Evolutionary conservation across 1,284 basidiomycete genomes (phyloP), one percentile per base, ranked within the genome.

Genomic region (Irpex sp.): DNA sequence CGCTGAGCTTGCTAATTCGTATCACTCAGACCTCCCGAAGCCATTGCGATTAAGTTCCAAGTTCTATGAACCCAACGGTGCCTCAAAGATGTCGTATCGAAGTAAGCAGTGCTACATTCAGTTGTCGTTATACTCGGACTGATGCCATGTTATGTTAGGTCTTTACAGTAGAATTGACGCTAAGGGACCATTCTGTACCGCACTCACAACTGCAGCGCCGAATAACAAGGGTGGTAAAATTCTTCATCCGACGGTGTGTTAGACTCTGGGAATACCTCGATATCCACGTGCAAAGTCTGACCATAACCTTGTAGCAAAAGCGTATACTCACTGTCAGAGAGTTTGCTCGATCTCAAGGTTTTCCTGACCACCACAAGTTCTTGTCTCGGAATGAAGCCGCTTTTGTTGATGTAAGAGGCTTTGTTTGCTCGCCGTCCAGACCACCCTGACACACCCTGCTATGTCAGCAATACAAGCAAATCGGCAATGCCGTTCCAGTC

Each of bases 401-500:
- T 23, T 64, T 82, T 1, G 65, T 73, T n/a, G 83, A 86, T 64
- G 87, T 88, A 66, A 60, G 82, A 74, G 39, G 19, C 10, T 52
- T 47, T 23, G 7, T 18, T 21, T 54, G 47, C 28, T 56, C 48
- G 54, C 19, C 18, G 10, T 51, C 8, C 21, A 35, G 10, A 33
- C 18, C 9, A 5, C 57, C 16, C 45, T 56, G 1, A 55, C 8
- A 35, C 5, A 18, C 10, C 14, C 10, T 28, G 12, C 8, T 9
- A 23, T 23, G 16, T 49, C 64, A 90, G 87, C 84, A 87, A 84
- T 73, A 82, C 58, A 76, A 79, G 45, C 88, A 90, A 67, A 88
- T 90, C 57, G 88, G 88, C 0, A 90, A 90, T 67, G 87, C 88
- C 8, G 87, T 90, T 7, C 87, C 88, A 8, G 78, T 88, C 8